Base-by-base conservation (phyloP, 768 basidiomycete species). In the Naganishia onofrii region DNA sequence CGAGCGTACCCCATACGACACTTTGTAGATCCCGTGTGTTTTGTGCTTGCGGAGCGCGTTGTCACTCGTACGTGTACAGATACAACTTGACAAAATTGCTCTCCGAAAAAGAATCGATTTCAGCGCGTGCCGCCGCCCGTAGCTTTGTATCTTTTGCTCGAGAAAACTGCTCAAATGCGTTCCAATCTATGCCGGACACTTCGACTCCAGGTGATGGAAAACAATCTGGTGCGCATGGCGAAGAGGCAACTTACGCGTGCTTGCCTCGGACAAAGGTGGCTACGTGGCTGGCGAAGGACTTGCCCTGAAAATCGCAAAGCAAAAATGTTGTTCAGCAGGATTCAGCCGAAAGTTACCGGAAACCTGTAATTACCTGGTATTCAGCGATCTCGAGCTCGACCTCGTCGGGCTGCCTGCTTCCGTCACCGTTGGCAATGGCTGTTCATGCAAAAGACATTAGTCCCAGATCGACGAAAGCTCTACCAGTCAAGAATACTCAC, bases 361-460 rank as follows among this genome's bases (percentile, higher is more conserved):
- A n/a, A n/a, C n/a, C n/a, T n/a, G n/a, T n/a, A n/a, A n/a, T n/a
- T 23, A 68, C 77, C 68, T 78, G 77, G 72, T 64, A 71, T 23
- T 74, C 44, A 31, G 74, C 76, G 29, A 76, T 65, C 12, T 51
- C 64, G 29, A 75, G 66, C 38, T 78, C 77, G 32, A 36, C 56
- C 23, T 42, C 70, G 44, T 66, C 63, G 29, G 77, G 75, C 46
- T 73, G 68, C 46, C 72, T 65, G 32, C 38, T 55, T 13, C 81
- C 82, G 63, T 81, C 78, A 55, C 76, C 73, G 55, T 55, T 68
- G 53, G 82, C 81, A 69, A 82, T 72, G 34, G 78, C 60, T 58
- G n/a, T 36, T 23, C 31, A 31, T 2, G 21, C n/a, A 36, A 6
- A n/a, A 1, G 15, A 2, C 7, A 23, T 58, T 4, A 58, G 57